These are phyloP conservation scores for Candida oleophila DNA, from an alignment of 805 yeast species.

Conservation along the genomic window DNA sequence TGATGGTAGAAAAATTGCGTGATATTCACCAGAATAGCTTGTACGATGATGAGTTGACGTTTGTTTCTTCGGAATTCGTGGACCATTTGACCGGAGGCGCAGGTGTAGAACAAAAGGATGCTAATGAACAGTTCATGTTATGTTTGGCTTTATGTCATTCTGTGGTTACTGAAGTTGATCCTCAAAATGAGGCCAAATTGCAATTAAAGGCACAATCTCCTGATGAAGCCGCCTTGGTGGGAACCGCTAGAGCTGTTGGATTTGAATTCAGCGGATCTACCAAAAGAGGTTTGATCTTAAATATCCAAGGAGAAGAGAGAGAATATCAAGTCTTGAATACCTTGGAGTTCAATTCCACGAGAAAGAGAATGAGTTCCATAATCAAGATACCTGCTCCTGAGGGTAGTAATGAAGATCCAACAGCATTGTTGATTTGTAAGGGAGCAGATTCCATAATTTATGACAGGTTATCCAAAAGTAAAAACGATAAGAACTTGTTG, in stretches of 20 bases:
- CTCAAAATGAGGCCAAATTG: slow-evolving; percentile 53
- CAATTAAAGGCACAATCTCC: slow-evolving; percentile 78
- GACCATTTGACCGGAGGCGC: slow-evolving; percentile 57
- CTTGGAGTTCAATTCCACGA: slow-evolving; percentile 77
- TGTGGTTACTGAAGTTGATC: slow-evolving; percentile 68
- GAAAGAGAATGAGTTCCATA: slow-evolving; percentile 86
- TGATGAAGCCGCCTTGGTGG: slow-evolving; percentile 83
- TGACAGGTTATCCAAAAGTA: slow-evolving; percentile 50
- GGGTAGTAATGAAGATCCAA: slow-evolving; percentile 27
- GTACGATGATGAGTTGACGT: slow-evolving; percentile 63
- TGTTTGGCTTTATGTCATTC: slow-evolving; percentile 78
- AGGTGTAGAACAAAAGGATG: slow-evolving; percentile 53
- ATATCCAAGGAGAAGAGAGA: slow-evolving; percentile 66
- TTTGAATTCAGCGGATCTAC: slow-evolving; percentile 65
- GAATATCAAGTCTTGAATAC: slow-evolving; percentile 72
- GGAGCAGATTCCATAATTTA: slow-evolving; percentile 85
- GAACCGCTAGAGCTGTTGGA: slow-evolving; percentile 78
- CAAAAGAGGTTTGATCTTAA: slow-evolving; percentile 63
- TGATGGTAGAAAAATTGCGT: slow-evolving; percentile 49
- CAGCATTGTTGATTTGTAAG: slow-evolving; percentile 69
- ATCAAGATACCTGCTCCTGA: slow-evolving; percentile 56
- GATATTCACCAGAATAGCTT: slow-evolving; percentile 22
- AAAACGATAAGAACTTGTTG: slow-evolving; percentile 49
- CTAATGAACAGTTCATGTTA: slow-evolving; percentile 73
- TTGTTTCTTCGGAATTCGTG: slow-evolving; percentile 65